phyloP scores from a whole-genome alignment of 2,329 filamentous ascomycete species.

The Rosellinia necatrix region DNA sequence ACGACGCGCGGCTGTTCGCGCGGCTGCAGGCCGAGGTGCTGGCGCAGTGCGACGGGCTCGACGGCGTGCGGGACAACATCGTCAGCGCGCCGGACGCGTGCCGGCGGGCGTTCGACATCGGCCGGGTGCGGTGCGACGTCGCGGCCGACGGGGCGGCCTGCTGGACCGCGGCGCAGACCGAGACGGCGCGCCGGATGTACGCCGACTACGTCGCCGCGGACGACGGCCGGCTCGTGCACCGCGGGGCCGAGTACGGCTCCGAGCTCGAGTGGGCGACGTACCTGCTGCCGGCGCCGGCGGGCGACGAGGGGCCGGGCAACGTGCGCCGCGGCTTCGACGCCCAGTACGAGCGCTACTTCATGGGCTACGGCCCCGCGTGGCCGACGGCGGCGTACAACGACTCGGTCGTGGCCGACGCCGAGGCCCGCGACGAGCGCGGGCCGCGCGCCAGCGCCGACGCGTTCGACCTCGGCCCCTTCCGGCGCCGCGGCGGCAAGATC shows the following conservation, averaged over 20 bases:
- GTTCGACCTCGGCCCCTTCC: slow-evolving; percentile 39
- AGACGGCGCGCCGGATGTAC: slow-evolving; percentile 37
- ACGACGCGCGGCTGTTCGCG: slow-evolving; percentile 45
- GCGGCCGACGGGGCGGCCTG: slow-evolving; percentile 39
- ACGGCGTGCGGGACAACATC: slow-evolving; percentile 49
- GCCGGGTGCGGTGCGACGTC: slow-evolving; percentile 41
- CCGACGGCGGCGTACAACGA: slow-evolving; percentile 39
- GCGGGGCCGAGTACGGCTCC: slow-evolving; percentile 50
- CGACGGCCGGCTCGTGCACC: slow-evolving; percentile 37
- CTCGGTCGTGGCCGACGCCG: slow-evolving; percentile 32
- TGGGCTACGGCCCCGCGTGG: slow-evolving; percentile 34
- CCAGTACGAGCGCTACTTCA: slow-evolving; percentile 38
- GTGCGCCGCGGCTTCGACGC: slow-evolving; percentile 37
- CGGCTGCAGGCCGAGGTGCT: slow-evolving; percentile 49
- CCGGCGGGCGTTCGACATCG: slow-evolving; percentile 38
- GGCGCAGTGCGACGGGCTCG: slow-evolving; percentile 49
- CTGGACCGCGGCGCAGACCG: slow-evolving; percentile 46
- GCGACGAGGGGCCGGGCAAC: slow-evolving; percentile 23
- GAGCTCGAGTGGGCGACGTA: slow-evolving; percentile 41
- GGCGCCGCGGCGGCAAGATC: slow-evolving; percentile 38
- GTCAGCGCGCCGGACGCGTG: slow-evolving; percentile 47
- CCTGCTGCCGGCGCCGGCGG: slow-evolving; percentile 33
- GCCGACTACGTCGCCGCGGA: slow-evolving; percentile 34
- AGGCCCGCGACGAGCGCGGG: slow-evolving; percentile 29
- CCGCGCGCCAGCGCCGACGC: slow-evolving; percentile 37